Evolutionary conservation across 192 early-diverging fungal species (phyloP), one percentile per base, ranked within the genome.

Genomic region (Rhizophagus prolifer): DNA sequence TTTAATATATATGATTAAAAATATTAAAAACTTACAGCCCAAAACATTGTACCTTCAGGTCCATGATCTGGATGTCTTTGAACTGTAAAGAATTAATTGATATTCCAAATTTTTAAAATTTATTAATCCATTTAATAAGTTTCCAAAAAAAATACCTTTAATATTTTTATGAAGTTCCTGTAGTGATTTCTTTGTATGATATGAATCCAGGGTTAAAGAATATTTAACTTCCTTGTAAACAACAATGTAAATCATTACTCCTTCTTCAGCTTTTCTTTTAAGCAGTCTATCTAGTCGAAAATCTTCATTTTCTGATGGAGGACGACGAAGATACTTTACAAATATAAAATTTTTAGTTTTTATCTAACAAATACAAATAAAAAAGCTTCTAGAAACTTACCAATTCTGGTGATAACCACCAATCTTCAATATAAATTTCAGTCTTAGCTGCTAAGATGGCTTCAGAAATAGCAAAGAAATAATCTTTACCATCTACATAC

Each of bases 341-440:
- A 19, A 44, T 76, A 7, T 12, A 31, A 25, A 25, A 28, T 34
- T n/a, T 44, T 21, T 36, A 79, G 2, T 60, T 28, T n/a, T 78
- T 25, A 25, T 25, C 23, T 10, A 25, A 63, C 14, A n/a, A 26
- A 7, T 44, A 60, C 14, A 63, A 58, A 31, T 23, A 50, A 19
- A 47, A 30, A 14, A 38, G 7, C 3, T 4, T 9, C 12, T 5
- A 23, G 16, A 60, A 72, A 66, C 46, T 59, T 72, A 86, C 85
- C 75, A 95, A 61, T 75, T 95, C 93, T 38, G 94, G 94, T 44
- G 90, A 88, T 72, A 96, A 83, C 91, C 94, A 96, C 94, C 94
- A 95, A 84, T 94, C 94, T 34, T 85, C 89, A 79, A 92, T 90
- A 78, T 88, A 92, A 75, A 93, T 92, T 62, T 79, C 79, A 41